Evolutionary conservation across 192 early-diverging fungal species (phyloP), one percentile per base, ranked within the genome.

Genomic region (Lunasporangiospora selenospora): DNA sequence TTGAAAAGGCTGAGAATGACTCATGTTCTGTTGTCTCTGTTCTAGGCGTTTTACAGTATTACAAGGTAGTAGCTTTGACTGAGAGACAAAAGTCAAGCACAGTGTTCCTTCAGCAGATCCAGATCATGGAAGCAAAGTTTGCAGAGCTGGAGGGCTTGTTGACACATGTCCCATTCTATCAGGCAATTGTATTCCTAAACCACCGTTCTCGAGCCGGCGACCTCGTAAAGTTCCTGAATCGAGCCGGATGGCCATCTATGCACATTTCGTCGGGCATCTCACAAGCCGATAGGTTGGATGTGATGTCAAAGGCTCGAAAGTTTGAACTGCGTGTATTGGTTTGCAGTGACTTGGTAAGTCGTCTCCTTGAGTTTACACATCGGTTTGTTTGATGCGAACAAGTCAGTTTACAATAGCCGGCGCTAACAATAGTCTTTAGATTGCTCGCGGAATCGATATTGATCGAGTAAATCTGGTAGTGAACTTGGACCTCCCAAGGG

Each of bases 401-500:
- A n/a, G n/a, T n/a, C n/a, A n/a, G n/a, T n/a, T n/a, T n/a, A n/a
- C n/a, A n/a, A n/a, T n/a, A n/a, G n/a, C n/a, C n/a, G n/a, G n/a
- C n/a, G n/a, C n/a, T n/a, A n/a, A 23, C n/a, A 32, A 1, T 18
- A 49, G 3, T 31, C 21, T 29, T 4, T 62, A 79, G 77, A 79
- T 79, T 47, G 77, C 77, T 2, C 62, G 93, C 16, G 93, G 93
- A 1, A 71, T 94, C 51, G 91, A 95, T 65, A 84, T 95, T 49
- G 87, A 88, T 29, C 71, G 83, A 46, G 87, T 95, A 12, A 77
- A 83, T 21, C 62, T 83, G 24, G 92, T 95, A 0, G 75, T 95
- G 33, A 89, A 92, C 61, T 83, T 92, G 64, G 93, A 95, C 49
- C 80, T 88, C 38, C 90, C 92, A 6, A 79, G 65, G 24, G 80